phyloP scores from a whole-genome alignment of 768 basidiomycete species.

The Paxillus ammoniavirescens region DNA sequence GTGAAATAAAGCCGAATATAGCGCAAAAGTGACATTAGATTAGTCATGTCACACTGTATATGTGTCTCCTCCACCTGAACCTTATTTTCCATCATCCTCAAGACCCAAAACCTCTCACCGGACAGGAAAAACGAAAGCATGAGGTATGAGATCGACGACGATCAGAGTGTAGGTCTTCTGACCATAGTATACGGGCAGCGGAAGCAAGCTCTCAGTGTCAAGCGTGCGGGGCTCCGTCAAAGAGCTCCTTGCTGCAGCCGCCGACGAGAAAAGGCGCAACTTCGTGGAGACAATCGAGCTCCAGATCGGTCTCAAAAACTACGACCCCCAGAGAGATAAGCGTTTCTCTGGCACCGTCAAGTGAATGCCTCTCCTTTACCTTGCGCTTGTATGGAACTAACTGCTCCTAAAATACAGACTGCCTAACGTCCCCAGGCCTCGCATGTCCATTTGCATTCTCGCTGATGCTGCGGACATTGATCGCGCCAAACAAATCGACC shows the following conservation, averaged over 20 bases:
- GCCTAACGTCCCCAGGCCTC: conserved; percentile 94
- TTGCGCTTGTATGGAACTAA: background rate
- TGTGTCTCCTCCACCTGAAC: conserved; percentile 29
- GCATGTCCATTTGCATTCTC: conserved; percentile 99
- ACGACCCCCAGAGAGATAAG: conserved; percentile 99
- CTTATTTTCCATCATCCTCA: conserved; percentile 24
- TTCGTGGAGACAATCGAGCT: conserved; percentile 96
- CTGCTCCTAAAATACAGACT: conserved; percentile 50
- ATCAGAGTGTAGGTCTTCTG: background rate
- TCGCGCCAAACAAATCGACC: conserved; percentile 95
- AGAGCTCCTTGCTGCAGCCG: conserved; percentile 81
- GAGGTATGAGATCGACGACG: conserved; percentile 23
- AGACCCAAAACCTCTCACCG: conserved; percentile 11
- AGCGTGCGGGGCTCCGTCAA: conserved; percentile 99
- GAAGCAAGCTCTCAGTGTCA: conserved; percentile 94
- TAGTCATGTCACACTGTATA: conserved; percentile 37
- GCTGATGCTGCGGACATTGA: conserved; percentile 99
- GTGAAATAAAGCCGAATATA: background rate
- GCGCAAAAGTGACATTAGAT: conserved; percentile 12
- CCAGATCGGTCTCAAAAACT: conserved; percentile 97
- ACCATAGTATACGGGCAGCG: conserved; percentile 15
- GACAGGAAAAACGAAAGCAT: conserved; percentile 26
- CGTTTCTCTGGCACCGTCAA: conserved; percentile 99
- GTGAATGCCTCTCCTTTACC: conserved; percentile 40
- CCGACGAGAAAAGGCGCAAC: conserved; percentile 87